Evolutionary conservation across 768 basidiomycete genomes (phyloP).

Genomic region (Leucocoprinus sp.): DNA sequence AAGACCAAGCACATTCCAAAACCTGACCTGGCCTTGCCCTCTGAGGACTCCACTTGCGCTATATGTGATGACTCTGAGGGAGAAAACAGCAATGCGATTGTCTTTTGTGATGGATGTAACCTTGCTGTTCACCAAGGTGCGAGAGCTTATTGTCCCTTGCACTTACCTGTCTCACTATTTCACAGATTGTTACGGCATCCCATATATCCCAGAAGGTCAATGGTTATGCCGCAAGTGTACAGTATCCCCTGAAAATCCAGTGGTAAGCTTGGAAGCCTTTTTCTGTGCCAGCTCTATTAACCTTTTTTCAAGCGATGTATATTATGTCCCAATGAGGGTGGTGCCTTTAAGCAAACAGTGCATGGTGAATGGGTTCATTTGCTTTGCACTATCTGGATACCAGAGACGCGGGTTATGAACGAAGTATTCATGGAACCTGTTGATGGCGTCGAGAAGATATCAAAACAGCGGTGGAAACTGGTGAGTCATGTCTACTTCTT

Average conservation of each 20-base stretch:
- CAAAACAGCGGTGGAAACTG: slow-evolving; percentile 90
- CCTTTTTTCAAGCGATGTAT: slow-evolving; percentile 66
- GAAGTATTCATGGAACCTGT: slow-evolving; percentile 98
- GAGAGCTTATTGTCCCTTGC: slow-evolving; percentile 11
- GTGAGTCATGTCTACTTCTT: slow-evolving; percentile 36
- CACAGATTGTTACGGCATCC: slow-evolving; percentile 98
- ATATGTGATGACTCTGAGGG: slow-evolving; percentile 98
- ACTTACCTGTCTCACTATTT: neutral
- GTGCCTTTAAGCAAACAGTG: slow-evolving; percentile 96
- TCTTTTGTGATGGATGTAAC: slow-evolving; percentile 99
- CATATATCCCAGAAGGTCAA: slow-evolving; percentile 98
- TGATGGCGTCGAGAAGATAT: slow-evolving; percentile 78
- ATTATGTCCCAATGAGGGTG: slow-evolving; percentile 94
- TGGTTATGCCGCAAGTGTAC: slow-evolving; percentile 99
- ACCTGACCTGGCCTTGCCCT: slow-evolving; percentile 76
- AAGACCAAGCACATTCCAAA: slow-evolving; percentile 94
- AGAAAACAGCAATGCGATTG: slow-evolving; percentile 97
- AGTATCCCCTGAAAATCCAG: slow-evolving; percentile 92
- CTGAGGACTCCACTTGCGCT: slow-evolving; percentile 93
- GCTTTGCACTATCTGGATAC: slow-evolving; percentile 95
- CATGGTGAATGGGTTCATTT: slow-evolving; percentile 94
- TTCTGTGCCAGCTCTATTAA: too few species aligned
- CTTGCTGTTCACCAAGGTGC: slow-evolving; percentile 98
- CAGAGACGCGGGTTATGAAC: slow-evolving; percentile 88
- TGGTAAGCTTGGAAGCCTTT: slow-evolving; percentile 45